Percentiles rank a stretch among this genome's conserved stretches.
Evolutionary conservation across 1,284 basidiomycete genomes (phyloP).

Genomic region (Pisolithus thermaeus): DNA sequence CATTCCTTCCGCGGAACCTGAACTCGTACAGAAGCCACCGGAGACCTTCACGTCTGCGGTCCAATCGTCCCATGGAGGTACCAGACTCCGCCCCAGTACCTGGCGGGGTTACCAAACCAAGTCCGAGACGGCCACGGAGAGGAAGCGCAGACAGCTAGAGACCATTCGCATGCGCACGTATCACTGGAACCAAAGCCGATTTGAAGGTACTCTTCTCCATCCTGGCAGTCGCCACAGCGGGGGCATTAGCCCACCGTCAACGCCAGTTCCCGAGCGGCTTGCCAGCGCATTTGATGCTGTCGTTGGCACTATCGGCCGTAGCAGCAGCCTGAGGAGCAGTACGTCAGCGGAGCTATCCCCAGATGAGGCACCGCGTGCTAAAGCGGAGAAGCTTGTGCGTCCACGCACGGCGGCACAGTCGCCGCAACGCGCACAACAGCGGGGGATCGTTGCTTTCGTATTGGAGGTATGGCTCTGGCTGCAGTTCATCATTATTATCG

Average conservation of each 20-base stretch:
- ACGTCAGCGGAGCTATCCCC: conserved; percentile 7
- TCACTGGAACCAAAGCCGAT: conserved; percentile 41
- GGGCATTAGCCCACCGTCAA: conserved; percentile 21
- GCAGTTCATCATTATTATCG: conserved; percentile 65
- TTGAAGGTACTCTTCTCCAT: conserved; percentile 26
- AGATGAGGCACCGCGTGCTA: conserved; percentile 7
- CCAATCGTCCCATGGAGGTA: conserved; percentile 8
- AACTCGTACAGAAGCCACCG: conserved; percentile 1
- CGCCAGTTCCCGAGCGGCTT: conserved; percentile 32
- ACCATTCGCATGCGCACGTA: conserved; percentile 41
- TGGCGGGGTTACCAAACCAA: conserved; percentile 9
- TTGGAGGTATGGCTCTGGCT: conserved; percentile 76
- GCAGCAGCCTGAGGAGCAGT: conserved; percentile 10
- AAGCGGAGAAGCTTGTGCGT: not conserved
- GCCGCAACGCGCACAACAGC: conserved; percentile 20
- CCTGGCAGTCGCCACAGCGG: conserved; percentile 8
- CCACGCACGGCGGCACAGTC: conserved; percentile 3
- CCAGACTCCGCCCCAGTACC: conserved; percentile 4
- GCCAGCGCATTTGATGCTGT: conserved; percentile 35
- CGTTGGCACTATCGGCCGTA: conserved; percentile 34
- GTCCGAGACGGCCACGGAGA: conserved; percentile 16
- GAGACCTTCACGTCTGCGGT: conserved; percentile 4
- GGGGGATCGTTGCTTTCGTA: conserved; percentile 44
- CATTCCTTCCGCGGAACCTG: not conserved
- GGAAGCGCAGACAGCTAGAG: conserved; percentile 35